phyloP scores from a whole-genome alignment of 768 basidiomycete species.

The Butyriboletus loyo region DNA sequence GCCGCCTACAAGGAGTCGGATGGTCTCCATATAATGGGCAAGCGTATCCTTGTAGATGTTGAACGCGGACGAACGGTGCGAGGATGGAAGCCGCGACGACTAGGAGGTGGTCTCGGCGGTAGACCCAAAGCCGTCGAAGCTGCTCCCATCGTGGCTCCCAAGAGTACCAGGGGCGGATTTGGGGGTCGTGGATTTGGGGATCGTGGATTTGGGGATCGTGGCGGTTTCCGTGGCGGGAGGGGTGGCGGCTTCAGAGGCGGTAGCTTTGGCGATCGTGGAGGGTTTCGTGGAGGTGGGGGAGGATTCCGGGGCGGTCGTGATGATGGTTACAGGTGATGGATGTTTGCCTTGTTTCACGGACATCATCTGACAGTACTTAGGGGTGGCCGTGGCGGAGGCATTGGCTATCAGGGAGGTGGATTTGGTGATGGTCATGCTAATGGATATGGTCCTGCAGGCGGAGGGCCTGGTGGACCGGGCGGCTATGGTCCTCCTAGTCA shows the following conservation, averaged over 20 bases:
- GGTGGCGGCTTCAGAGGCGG: constrained; percentile 47
- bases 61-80: constrained; percentile 97
- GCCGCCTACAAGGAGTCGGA: constrained; percentile 99
- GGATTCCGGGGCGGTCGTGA: constrained; percentile 38
- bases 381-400: constrained; percentile 68
- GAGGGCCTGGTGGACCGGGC: constrained; percentile 40
- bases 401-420: constrained; percentile 64
- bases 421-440: constrained; percentile 52
- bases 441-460: constrained; percentile 53
- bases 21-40: constrained; percentile 92
- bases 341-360: not conserved
- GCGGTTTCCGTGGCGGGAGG: constrained; percentile 41
- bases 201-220: constrained; percentile 33
- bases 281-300: constrained; percentile 39
- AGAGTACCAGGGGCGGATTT: constrained; percentile 39
- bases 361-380: constrained; percentile 30
- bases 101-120: constrained; percentile 99
- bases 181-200: constrained; percentile 42
- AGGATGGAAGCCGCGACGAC: constrained; percentile 95
- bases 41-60: constrained; percentile 95
- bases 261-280: constrained; percentile 40
- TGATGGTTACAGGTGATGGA: constrained; percentile 50
- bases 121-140: constrained; percentile 77
- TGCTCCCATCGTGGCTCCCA: constrained; percentile 27
- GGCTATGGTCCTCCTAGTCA: constrained; percentile 39